Conservation (phyloP, 73 alveolate genomes). For the Paramecium tetraurelia region DNA sequence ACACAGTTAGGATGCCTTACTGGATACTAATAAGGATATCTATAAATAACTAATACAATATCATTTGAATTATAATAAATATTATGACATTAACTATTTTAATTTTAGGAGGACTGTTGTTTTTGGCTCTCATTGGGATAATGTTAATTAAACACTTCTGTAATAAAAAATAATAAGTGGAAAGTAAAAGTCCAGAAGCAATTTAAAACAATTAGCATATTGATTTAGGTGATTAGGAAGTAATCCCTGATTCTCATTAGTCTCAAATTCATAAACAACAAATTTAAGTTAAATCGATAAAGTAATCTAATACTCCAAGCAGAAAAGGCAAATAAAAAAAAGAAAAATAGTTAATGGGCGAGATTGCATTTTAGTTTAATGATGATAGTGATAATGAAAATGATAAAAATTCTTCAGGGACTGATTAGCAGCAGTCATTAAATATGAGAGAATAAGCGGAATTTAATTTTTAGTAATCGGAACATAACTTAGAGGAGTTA, state of each 20-base stretch:
- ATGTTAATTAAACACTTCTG: not conserved
- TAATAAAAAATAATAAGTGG: not conserved
- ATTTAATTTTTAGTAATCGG: conserved; percentile 10
- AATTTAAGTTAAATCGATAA: not conserved
- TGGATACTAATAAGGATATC: not conserved
- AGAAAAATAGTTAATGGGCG: not conserved
- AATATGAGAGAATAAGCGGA: not conserved
- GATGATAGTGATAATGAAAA: conserved; percentile 32
- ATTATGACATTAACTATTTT: not conserved
- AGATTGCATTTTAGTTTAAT: not conserved
- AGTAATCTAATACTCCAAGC: not conserved
- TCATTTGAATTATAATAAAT: not conserved
- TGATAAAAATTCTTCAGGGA: conserved; percentile 17
- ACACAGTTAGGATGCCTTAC: not conserved
- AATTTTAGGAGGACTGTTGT: not conserved
- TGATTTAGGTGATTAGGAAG: not conserved
- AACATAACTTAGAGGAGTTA: conserved; percentile 39
- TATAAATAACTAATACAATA: not conserved
- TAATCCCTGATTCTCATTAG: not conserved
- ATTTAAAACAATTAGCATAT: not conserved
- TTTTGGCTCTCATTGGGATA: not conserved
- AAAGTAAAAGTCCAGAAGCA: not conserved
- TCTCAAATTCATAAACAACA: not conserved
- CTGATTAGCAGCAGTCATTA: not conserved
- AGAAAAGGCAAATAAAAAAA: not conserved